Percentiles rank a stretch among this genome's conserved stretches.
Evolutionary conservation across 306 rosid genomes (phyloP).

Genomic region (Castanopsis chinensis): DNA sequence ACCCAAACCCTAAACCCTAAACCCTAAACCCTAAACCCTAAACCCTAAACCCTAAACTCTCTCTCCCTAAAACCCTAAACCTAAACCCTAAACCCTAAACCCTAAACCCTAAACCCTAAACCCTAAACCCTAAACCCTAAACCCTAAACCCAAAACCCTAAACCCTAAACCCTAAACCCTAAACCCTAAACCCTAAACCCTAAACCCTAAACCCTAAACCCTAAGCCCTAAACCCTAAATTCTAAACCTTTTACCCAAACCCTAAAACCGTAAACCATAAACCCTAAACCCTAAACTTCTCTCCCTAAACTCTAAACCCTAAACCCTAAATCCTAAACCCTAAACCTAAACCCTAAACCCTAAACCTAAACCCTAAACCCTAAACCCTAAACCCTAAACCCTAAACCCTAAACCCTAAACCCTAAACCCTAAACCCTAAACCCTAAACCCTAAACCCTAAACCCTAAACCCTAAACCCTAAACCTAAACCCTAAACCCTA

Average conservation of each 20-base stretch:
- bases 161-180: slow-evolving; percentile 26
- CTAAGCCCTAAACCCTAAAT: slow-evolving; percentile 23
- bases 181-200: slow-evolving; percentile 32
- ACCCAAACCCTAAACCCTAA: slow-evolving; percentile 13
- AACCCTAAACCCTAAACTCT: slow-evolving; percentile 14
- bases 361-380: slow-evolving; percentile 15
- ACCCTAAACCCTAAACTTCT: slow-evolving; percentile 31
- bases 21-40: slow-evolving; percentile 12
- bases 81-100: background rate
- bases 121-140: background rate
- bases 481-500: slow-evolving; percentile 22
- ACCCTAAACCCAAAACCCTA: slow-evolving; percentile 20
- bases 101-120: slow-evolving; percentile 11
- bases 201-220: slow-evolving; percentile 26
- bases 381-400: slow-evolving; percentile 22
- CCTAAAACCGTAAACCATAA: slow-evolving; percentile 25
- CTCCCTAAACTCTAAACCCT: slow-evolving; percentile 26
- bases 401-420: slow-evolving; percentile 20
- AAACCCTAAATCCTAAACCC: slow-evolving; percentile 25
- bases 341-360: slow-evolving; percentile 19
- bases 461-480: slow-evolving; percentile 16
- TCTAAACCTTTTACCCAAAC: background rate
- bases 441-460: slow-evolving; percentile 21
- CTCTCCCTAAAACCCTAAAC: slow-evolving; percentile 23
- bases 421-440: slow-evolving; percentile 17